Evolutionary conservation across 257 asterid genomes (phyloP).

Genomic region (Solanum neorickii): DNA sequence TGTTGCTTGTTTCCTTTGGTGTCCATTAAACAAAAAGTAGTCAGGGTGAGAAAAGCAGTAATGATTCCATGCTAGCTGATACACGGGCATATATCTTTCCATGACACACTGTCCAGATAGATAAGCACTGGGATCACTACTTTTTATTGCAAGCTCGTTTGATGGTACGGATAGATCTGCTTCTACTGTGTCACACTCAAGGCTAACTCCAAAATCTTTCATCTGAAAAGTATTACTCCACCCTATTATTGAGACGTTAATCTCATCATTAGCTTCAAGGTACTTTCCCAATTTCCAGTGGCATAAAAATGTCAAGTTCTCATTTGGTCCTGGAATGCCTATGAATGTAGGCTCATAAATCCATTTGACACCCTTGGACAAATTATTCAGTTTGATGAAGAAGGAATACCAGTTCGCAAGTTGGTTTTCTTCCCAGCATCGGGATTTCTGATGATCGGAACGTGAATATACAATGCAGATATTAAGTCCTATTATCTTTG

Average conservation of each 20-base stretch:
- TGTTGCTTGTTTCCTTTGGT: not conserved
- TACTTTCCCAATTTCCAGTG: slow-evolving; percentile 1
- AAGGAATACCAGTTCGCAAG: not conserved
- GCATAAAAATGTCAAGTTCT: not conserved
- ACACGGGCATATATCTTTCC: not conserved
- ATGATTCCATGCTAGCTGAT: not conserved
- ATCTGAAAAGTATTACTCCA: not conserved
- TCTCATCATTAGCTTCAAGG: not conserved
- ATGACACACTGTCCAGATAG: not conserved
- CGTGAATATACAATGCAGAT: slow-evolving; percentile 1
- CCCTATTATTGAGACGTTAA: not conserved
- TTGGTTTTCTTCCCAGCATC: not conserved
- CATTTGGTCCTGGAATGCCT: slow-evolving; percentile 5
- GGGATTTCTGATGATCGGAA: not conserved
- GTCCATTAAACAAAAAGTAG: not conserved
- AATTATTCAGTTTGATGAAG: not conserved
- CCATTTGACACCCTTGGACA: not conserved
- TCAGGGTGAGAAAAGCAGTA: slow-evolving; percentile 7
- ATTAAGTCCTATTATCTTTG: not conserved
- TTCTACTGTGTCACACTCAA: not conserved
- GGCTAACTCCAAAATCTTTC: not conserved
- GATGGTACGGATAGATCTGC: not conserved
- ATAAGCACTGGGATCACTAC: not conserved
- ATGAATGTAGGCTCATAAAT: slow-evolving; percentile 6
- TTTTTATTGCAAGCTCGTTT: not conserved